phyloP scores from a whole-genome alignment of 2,329 filamentous ascomycete species.

The Pyricularia grisea region DNA sequence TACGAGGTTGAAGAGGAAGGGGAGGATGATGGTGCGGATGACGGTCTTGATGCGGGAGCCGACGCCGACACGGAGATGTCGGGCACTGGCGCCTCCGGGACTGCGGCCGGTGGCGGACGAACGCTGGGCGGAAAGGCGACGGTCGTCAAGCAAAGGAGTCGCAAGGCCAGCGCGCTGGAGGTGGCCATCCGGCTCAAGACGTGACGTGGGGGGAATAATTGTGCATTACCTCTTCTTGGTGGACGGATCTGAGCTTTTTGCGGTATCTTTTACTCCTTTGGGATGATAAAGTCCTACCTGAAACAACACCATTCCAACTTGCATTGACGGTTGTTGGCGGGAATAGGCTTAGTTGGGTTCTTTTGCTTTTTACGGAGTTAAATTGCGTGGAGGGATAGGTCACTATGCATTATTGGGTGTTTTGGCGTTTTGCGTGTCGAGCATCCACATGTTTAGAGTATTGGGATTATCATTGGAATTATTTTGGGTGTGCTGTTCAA shows the following conservation, averaged over 20 bases:
- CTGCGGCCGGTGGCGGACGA: not conserved
- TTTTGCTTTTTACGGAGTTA: too few species aligned
- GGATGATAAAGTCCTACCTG: not conserved
- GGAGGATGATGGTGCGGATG: constrained; percentile 17
- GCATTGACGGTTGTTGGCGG: not conserved
- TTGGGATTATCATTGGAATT: too few species aligned
- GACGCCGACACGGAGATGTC: not conserved
- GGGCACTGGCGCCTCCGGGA: not conserved
- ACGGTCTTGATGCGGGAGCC: constrained; percentile 8
- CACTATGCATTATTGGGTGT: not conserved
- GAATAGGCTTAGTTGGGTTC: not conserved
- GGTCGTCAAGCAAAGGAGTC: constrained; percentile 19
- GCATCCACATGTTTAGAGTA: not conserved
- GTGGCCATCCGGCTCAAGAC: constrained; percentile 36
- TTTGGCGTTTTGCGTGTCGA: not conserved
- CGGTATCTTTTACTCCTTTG: not conserved
- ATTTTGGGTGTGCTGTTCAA: too few species aligned
- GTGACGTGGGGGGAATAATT: constrained; percentile 7
- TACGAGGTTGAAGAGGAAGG: constrained; percentile 11
- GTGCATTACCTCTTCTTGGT: not conserved
- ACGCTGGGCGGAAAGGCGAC: constrained; percentile 11
- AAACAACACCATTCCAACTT: not conserved
- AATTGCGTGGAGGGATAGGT: not conserved
- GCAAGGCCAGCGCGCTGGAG: constrained; percentile 43
- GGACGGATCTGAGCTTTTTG: not conserved